Conservation (phyloP, 148 eudicot species). For the Camellia lanceoleosa region DNA sequence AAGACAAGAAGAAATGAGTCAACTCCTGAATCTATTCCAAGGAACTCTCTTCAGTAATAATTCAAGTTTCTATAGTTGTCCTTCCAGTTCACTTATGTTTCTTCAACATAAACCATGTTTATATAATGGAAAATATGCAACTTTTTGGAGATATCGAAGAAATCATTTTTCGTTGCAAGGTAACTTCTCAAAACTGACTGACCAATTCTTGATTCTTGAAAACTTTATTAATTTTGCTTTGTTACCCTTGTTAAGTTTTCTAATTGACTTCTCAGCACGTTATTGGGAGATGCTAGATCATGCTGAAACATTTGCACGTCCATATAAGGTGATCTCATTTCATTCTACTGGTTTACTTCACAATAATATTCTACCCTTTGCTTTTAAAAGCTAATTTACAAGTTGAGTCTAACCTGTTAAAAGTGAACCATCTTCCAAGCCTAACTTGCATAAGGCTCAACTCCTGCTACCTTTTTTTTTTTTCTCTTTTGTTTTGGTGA, state of each 20-base stretch:
- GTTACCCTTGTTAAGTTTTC: neutral
- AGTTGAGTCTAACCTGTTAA: neutral
- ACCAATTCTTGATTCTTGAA: neutral
- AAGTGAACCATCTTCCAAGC: neutral
- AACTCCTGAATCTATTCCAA: slow-evolving; percentile 17
- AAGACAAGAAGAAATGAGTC: slow-evolving; percentile 18
- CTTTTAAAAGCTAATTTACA: neutral
- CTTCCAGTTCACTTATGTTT: neutral
- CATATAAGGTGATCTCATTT: slow-evolving; percentile 21
- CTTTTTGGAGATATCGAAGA: neutral
- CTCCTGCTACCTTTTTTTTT: neutral
- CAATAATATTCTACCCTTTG: neutral
- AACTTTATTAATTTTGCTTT: neutral
- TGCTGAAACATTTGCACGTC: slow-evolving; percentile 9
- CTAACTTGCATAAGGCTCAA: neutral
- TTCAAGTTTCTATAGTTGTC: neutral
- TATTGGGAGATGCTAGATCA: slow-evolving; percentile 20
- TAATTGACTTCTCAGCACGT: slow-evolving; percentile 2
- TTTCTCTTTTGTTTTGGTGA: neutral
- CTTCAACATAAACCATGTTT: slow-evolving; percentile 11
- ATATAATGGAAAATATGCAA: neutral
- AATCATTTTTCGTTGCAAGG: neutral
- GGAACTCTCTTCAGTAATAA: slow-evolving; percentile 3
- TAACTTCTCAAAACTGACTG: neutral
- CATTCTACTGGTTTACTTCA: neutral